Evolutionary conservation across 352 stramenopile genomes (phyloP), one percentile per base, ranked within the genome.

Genomic region (Globisporangium irregulare): DNA sequence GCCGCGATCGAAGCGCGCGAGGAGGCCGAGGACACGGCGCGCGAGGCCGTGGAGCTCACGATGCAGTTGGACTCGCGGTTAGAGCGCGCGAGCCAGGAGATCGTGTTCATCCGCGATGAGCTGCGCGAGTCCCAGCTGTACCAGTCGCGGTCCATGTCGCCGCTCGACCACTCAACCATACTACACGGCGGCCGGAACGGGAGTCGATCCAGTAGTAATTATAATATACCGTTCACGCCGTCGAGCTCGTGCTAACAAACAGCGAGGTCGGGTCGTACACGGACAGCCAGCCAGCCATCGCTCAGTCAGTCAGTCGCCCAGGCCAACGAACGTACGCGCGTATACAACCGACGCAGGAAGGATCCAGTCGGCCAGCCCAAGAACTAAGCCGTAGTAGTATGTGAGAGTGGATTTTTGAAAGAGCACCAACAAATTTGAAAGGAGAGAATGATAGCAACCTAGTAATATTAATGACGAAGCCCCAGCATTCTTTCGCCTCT

Each of bases 1-100:
- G 81, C 82, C 61, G 87, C 87, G 59, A 89, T 94, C 51, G 81
- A 91, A 81, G 86, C 85, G 62, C 84, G 84, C 62, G 84, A 93
- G 67, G 80, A 86, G 41, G 86, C 87, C 10, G 84, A 94, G 72
- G 74, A 79, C 29, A 93, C 80, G 41, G 86, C 87, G 38, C 75
- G 74, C 66, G 87, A 95, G 72, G 86, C 87, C 34, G 74, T 94
- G 12, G 82, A 91, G 66, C 72, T 93, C 38, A 87, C 81, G 25
- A 58, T 89, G 53, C 72, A 87, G 66, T 74, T 95, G 54, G 87
- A 95, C 73, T 79, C 80, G 59, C 82, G 80, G 36, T 78, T 94
- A 77, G 81, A 92, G 64, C 84, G 75, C 66, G 82, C 79, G 43
- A 79, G 70, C 61, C 81, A 83, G 9, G 80, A 89, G 62, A 77